Conservation (phyloP, 192 early-diverging fungal species). For the Dissophora ornata region DNA sequence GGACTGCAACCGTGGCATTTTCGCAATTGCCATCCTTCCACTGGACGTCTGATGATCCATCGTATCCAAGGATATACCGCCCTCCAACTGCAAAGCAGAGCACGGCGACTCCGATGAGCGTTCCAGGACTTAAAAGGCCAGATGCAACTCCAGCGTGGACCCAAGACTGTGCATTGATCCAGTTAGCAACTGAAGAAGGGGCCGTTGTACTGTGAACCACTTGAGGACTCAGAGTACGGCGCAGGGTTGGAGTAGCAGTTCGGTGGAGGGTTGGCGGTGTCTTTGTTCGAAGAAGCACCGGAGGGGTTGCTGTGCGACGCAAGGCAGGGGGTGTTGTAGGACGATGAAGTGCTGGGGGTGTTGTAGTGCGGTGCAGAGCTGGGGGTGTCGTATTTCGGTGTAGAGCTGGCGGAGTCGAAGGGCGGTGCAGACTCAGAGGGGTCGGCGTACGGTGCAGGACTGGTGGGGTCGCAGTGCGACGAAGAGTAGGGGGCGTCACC, state of each 20-base stretch:
- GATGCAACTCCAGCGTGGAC: conserved; percentile 6
- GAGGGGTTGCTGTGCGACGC: conserved; percentile 9
- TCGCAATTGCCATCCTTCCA: conserved; percentile 8
- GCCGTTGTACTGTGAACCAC: no score
- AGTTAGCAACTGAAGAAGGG: background rate
- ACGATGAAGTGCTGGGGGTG: background rate
- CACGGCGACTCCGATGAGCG: conserved; percentile 19
- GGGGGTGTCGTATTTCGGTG: background rate
- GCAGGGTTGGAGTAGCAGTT: background rate
- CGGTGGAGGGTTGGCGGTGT: background rate
- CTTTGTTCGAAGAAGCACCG: background rate
- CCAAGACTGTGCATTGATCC: conserved; percentile 11
- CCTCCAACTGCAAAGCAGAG: conserved; percentile 10
- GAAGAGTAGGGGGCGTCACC: background rate
- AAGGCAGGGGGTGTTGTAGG: background rate
- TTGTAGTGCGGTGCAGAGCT: background rate
- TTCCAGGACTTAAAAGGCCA: conserved; percentile 34
- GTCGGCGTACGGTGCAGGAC: no score
- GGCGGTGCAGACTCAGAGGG: no score
- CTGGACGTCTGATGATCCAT: background rate
- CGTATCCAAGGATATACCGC: conserved; percentile 4
- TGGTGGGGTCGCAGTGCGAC: background rate
- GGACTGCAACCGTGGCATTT: background rate
- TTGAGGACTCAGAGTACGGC: background rate
- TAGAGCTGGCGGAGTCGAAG: background rate